phyloP scores from a whole-genome alignment of 1,284 basidiomycete genomes.

The Vanrija pseudolonga region DNA sequence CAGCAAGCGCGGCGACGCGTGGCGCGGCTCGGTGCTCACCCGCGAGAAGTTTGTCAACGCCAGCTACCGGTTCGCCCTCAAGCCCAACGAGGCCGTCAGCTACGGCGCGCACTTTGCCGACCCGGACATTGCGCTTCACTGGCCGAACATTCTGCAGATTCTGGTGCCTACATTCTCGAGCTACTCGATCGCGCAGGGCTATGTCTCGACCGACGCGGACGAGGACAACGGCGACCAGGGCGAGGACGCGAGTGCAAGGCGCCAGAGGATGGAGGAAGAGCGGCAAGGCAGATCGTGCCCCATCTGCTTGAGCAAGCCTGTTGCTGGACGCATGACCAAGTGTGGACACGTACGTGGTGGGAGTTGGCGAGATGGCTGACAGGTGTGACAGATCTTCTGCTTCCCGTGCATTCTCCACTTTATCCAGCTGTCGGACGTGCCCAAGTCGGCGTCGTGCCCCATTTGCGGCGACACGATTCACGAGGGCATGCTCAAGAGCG shows the following conservation, averaged over 20 bases:
- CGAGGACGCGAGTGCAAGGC: conserved; percentile 31
- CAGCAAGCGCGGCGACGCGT: conserved; percentile 62
- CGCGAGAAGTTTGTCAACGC: conserved; percentile 91
- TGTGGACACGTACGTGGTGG: conserved; percentile 80
- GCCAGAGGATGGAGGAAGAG: conserved; percentile 43
- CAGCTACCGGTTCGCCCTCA: conserved; percentile 89
- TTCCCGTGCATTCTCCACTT: conserved; percentile 91
- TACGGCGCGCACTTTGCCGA: conserved; percentile 94
- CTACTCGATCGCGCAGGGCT: conserved; percentile 48
- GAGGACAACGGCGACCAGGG: conserved; percentile 30
- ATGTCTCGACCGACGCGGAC: conserved; percentile 30
- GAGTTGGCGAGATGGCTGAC: conserved; percentile 10
- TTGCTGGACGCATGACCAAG: conserved; percentile 92
- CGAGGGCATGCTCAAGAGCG: conserved; percentile 85
- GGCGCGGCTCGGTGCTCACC: conserved; percentile 60
- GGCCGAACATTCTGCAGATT: conserved; percentile 94
- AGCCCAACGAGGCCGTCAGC: conserved; percentile 67
- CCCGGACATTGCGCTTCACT: conserved; percentile 90
- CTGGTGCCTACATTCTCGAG: conserved; percentile 70
- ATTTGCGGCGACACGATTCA: conserved; percentile 94
- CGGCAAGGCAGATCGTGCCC: conserved; percentile 67
- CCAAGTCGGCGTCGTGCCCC: conserved; percentile 84
- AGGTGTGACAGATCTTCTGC: conserved; percentile 68
- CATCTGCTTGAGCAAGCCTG: conserved; percentile 81
- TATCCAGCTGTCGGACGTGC: conserved; percentile 72